phyloP scores from a whole-genome alignment of 164 flowering plant species.

The Macadamia integrifolia region DNA sequence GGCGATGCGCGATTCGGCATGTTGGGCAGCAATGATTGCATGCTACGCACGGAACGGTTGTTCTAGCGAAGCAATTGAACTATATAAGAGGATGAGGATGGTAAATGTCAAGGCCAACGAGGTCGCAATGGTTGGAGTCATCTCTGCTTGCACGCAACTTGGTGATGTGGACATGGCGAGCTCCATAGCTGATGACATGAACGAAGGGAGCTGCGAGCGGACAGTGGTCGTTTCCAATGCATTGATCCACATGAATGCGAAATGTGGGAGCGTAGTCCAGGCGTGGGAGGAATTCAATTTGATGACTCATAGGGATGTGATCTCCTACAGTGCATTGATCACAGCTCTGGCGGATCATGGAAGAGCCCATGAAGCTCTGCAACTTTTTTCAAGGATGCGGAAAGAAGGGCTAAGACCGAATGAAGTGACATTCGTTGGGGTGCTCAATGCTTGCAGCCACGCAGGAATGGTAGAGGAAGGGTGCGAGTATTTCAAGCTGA shows the following conservation, averaged over 20 bases:
- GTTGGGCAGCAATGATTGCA: slow-evolving; percentile 45
- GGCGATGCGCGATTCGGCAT: slow-evolving; percentile 12
- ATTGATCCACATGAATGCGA: slow-evolving; percentile 44
- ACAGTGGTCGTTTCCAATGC: slow-evolving; percentile 34
- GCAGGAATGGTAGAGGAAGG: slow-evolving; percentile 43
- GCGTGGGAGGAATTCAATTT: slow-evolving; percentile 29
- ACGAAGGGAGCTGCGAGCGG: slow-evolving; percentile 20
- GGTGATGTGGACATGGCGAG: slow-evolving; percentile 27
- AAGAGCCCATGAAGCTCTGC: slow-evolving; percentile 29
- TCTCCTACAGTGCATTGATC: slow-evolving; percentile 38
- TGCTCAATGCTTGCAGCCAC: slow-evolving; percentile 41
- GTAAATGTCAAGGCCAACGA: slow-evolving; percentile 22
- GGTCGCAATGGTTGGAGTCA: slow-evolving; percentile 45
- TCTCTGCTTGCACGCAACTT: slow-evolving; percentile 44
- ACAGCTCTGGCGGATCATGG: slow-evolving; percentile 45
- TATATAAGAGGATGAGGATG: slow-evolving; percentile 34
- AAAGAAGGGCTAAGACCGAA: slow-evolving; percentile 32
- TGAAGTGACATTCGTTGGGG: slow-evolving; percentile 33
- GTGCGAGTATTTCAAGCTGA: slow-evolving; percentile 26
- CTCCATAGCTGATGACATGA: slow-evolving; percentile 20
- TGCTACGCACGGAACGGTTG: slow-evolving; percentile 44
- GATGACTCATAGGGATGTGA: slow-evolving; percentile 30
- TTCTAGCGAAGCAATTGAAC: slow-evolving; percentile 31
- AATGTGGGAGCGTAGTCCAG: slow-evolving; percentile 29
- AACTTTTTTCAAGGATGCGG: slow-evolving; percentile 33